Base-by-base conservation (phyloP, 129 eudicot species). In the Artemisia annua region DNA sequence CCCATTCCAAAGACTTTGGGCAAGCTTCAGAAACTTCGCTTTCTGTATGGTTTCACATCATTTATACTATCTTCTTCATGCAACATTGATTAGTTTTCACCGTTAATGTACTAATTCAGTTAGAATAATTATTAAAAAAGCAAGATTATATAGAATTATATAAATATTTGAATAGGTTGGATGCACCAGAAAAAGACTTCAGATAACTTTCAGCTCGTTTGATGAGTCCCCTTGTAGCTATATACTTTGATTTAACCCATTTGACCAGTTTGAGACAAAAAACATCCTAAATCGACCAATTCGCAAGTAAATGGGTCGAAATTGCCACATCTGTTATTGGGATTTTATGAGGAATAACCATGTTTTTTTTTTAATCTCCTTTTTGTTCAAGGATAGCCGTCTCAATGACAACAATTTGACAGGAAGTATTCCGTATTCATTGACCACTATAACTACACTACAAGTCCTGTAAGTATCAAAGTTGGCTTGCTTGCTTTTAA, bases 1-100 rank as follows among this genome's bases (percentile, higher is more conserved):
- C 79, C 77, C 57, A 82, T 87, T 63, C 95, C 95, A 11, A 78
- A 62, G 53, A 77, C 90, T 28, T 72, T 88, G 85, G 85, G 90
- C 78, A 80, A 81, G 78, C 96, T 88, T 70, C 78, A 79, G 67
- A 88, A 55, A 65, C 81, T 88, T 50, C 85, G 91, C 43, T 85
- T 81, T 85, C 78, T 88, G 96, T 88, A 88, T 4, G 87, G 17
- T 7, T 30, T 46, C 74, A 49, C 7, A 48, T n/a, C 63, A 14
- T 63, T 64, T 44, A 26, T 0, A 48, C 32, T 55, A 28, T 48
- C 62, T 58, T 26, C 9, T 75, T 75, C 3, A n/a, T n/a, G n/a
- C n/a, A n/a, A n/a, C 0, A 4, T 16, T 39, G 2, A 43, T 43
- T 17, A 62, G 6, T n/a, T 65, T 43, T 43, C 15, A 6, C 4